Percentiles rank a stretch among this genome's conserved stretches.
Evolutionary conservation across 129 eudicot species (phyloP).

Genomic region (Heracleum sosnowskyi): DNA sequence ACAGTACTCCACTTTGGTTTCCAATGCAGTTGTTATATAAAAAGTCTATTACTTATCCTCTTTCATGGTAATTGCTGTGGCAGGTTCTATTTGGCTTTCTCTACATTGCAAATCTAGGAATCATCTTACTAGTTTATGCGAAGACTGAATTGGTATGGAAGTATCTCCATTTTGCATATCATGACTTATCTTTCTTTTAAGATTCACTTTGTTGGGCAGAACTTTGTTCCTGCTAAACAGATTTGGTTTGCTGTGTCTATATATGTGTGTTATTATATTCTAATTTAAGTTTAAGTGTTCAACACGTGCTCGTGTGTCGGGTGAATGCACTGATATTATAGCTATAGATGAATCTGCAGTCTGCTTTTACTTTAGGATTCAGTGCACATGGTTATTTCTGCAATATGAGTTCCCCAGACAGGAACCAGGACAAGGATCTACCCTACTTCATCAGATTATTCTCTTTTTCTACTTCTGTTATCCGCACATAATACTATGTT

Average conservation of each 20-base stretch:
- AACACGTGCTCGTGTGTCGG: not conserved
- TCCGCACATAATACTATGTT: not conserved
- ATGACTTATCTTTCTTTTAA: slow-evolving; percentile 5
- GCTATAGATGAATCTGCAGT: not conserved
- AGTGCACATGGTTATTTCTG: not conserved
- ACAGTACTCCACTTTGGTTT: not conserved
- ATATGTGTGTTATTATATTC: not conserved
- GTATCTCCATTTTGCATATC: slow-evolving; percentile 4
- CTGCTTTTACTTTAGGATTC: not conserved
- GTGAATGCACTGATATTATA: not conserved
- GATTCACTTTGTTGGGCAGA: not conserved
- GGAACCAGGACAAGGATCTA: not conserved
- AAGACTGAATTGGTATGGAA: slow-evolving; percentile 92
- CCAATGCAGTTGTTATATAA: not conserved
- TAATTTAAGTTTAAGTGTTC: not conserved
- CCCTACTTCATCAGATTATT: not conserved
- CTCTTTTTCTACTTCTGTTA: no score
- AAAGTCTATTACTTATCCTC: slow-evolving; percentile 1
- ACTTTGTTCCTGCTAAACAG: not conserved
- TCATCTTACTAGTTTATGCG: slow-evolving; percentile 58
- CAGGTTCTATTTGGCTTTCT: slow-evolving; percentile 77
- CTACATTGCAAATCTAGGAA: slow-evolving; percentile 80
- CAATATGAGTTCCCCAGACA: not conserved
- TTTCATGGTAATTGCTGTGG: slow-evolving; percentile 13
- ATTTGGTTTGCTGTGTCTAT: not conserved